Evolutionary conservation across 2,329 filamentous ascomycete genomes (phyloP).

Genomic region (Verticillium dahliae): DNA sequence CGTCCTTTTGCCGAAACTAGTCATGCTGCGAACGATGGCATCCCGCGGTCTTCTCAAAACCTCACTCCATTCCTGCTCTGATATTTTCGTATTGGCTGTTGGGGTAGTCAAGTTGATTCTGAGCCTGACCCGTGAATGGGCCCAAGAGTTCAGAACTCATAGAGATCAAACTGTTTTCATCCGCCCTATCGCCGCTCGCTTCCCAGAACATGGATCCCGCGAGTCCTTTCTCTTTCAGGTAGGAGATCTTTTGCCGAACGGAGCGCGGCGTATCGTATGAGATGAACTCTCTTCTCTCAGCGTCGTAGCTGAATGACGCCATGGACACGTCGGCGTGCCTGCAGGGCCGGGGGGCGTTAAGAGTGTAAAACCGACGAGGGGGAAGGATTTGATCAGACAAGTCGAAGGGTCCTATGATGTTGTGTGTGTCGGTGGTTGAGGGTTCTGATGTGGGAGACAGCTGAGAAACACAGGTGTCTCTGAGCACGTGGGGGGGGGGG

Average conservation of each 20-base stretch:
- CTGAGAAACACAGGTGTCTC: too few species aligned
- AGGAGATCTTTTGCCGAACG: conserved; percentile 63
- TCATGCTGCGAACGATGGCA: too few species aligned
- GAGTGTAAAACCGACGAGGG: too few species aligned
- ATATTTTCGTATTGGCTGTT: conserved; percentile 51
- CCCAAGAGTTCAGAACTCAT: conserved; percentile 34
- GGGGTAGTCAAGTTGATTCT: conserved; percentile 47
- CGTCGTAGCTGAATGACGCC: conserved; percentile 74
- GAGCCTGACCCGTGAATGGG: conserved; percentile 33
- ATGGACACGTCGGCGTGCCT: conserved; percentile 48
- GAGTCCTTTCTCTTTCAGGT: conserved; percentile 58
- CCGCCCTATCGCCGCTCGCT: conserved; percentile 67
- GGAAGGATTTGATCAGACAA: too few species aligned
- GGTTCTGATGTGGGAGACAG: too few species aligned
- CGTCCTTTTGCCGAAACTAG: too few species aligned
- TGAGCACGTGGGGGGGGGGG: too few species aligned
- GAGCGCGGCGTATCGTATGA: conserved; percentile 70
- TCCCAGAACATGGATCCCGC: conserved; percentile 99
- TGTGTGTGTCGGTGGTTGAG: too few species aligned
- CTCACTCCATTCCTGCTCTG: conserved; percentile 19
- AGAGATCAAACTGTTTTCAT: conserved; percentile 59
- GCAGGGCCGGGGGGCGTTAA: too few species aligned
- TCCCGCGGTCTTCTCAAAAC: too few species aligned
- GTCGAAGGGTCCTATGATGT: too few species aligned
- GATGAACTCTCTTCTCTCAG: conserved; percentile 57